Base-by-base conservation (phyloP, 2,329 filamentous ascomycete genomes). In the Cadophora luteo-olivacea region DNA sequence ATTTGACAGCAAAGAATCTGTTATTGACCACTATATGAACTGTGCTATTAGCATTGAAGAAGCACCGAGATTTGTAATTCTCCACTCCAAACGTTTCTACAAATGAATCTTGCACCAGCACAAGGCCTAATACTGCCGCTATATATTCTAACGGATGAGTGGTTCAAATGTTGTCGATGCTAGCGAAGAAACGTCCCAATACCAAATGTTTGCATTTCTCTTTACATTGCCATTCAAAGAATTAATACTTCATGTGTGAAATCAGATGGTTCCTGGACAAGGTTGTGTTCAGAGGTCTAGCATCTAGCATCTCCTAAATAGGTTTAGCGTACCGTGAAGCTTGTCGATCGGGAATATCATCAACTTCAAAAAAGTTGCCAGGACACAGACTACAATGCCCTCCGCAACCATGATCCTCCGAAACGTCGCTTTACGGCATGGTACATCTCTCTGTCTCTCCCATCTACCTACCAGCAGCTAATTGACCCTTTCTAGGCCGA, bases 361-460 rank as follows among this genome's bases (percentile, higher is more conserved):
- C 65, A 69, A 70, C 67, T 64, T 72, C 74, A 69, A 75, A 77
- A 77, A 76, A 74, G 69, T 72, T 73, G 29, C 54, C 19, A 45
- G 57, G 58, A n/a, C 65, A 58, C 64, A 65, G 49, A 72, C 70
- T 24, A 73, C 66, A 69, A 29, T 33, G 49, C 48, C 29, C 38
- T 66, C 54, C 38, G 36, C 62, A 75, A 71, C 77, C 79, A 89
- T 89, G 87, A 87, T 88, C 75, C 75, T 86, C 73, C 84, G 86
- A 81, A 87, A 83, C 77, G 79, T 82, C 72, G 81, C 81, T 64
- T 79, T 83, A 78, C 85, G 85, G 84, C 81, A 87, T 78, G 83
- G 87, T 88, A 80, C 75, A 82, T 9, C 74, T 24, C 57, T 22
- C 14, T 8, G 19, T n/a, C 5, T 12, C 8, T 0, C 16, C 24